Evolutionary conservation across 1,139 yeast species (phyloP).

Genomic region (Eremothecium cymbalariae): DNA sequence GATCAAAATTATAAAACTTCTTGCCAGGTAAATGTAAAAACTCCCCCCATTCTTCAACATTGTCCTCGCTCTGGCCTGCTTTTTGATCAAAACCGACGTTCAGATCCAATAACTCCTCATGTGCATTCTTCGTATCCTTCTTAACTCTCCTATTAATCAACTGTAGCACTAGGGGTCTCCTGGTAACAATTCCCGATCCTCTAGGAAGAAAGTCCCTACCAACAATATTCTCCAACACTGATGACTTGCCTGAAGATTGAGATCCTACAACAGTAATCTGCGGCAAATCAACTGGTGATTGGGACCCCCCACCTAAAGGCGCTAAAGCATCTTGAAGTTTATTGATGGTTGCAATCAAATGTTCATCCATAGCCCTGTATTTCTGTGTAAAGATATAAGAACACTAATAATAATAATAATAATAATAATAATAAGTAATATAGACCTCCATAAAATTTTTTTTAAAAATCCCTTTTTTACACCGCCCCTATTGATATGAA

Average conservation of each 20-base stretch:
- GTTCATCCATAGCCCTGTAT: constrained; percentile 91
- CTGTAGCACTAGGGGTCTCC: constrained; percentile 84
- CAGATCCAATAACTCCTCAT: constrained; percentile 36
- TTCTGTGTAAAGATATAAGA: no score
- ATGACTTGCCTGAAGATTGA: constrained; percentile 89
- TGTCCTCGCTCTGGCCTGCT: constrained; percentile 50
- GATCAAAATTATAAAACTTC: constrained; percentile 82
- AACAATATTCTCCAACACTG: constrained; percentile 88
- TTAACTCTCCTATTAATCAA: constrained; percentile 59
- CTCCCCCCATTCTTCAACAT: constrained; percentile 96
- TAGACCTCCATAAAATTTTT: no score
- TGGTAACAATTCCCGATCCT: constrained; percentile 92
- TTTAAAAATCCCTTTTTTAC: no score
- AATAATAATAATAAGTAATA: no score
- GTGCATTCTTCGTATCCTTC: constrained; percentile 21
- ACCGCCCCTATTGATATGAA: no score
- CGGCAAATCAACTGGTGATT: constrained; percentile 83
- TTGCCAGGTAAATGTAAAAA: constrained; percentile 87
- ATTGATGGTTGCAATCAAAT: constrained; percentile 83
- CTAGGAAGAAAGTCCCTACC: constrained; percentile 93
- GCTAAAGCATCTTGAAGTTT: constrained; percentile 91
- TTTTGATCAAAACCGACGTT: constrained; percentile 21
- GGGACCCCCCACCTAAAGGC: constrained; percentile 80
- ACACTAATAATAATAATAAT: no score
- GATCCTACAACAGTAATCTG: constrained; percentile 96